phyloP scores from a whole-genome alignment of 2,329 filamentous ascomycete species.

The Thermomyces lanuginosus region DNA sequence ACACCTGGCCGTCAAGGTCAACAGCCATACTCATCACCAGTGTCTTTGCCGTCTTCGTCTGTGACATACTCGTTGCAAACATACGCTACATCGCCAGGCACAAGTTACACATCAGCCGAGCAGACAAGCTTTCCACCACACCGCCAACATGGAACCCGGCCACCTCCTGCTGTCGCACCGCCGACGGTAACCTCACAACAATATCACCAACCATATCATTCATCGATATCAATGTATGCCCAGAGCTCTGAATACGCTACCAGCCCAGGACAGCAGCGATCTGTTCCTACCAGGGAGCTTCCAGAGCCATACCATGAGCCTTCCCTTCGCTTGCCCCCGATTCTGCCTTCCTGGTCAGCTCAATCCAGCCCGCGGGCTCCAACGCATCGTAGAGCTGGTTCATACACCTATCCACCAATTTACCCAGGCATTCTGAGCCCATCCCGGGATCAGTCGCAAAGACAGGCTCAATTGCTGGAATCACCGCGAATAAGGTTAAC shows the following conservation, averaged over 20 bases:
- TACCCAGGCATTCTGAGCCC: conserved; percentile 11
- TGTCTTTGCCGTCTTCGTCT: conserved; percentile 14
- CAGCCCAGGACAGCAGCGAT: too few species aligned
- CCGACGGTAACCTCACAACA: conserved; percentile 18
- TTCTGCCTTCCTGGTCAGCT: conserved; percentile 18
- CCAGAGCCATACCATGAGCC: conserved; percentile 18
- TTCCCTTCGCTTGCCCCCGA: conserved; percentile 22
- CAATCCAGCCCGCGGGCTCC: conserved; percentile 9
- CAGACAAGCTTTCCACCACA: not conserved
- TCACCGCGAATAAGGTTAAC: conserved; percentile 12
- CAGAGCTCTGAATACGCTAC: too few species aligned
- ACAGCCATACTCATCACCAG: conserved; percentile 20
- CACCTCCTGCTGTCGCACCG: conserved; percentile 10
- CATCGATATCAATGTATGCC: conserved; percentile 14
- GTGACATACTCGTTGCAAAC: too few species aligned
- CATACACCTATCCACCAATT: conserved; percentile 16
- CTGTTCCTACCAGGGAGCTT: conserved; percentile 11
- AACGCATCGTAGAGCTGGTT: conserved; percentile 19
- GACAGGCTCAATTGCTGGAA: conserved; percentile 5
- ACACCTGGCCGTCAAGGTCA: conserved; percentile 13
- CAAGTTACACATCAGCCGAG: conserved; percentile 1
- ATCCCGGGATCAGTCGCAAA: conserved; percentile 11
- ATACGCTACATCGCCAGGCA: conserved; percentile 10
- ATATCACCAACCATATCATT: conserved; percentile 14
- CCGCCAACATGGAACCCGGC: not conserved